Evolutionary conservation across 345 rosid genomes (phyloP).

Genomic region (Brassica juncea): DNA sequence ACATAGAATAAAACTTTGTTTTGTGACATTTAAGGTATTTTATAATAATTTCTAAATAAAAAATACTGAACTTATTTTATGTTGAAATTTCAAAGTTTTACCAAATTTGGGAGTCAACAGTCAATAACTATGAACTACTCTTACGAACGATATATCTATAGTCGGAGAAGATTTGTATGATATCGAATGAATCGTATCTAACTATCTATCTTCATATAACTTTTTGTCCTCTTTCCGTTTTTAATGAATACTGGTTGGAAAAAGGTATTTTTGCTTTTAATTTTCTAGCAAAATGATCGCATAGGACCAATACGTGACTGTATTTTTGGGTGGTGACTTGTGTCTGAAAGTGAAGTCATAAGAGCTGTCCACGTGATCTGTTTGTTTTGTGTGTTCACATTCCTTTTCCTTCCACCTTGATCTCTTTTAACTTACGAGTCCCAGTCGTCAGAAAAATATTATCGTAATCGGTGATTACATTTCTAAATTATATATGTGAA

Average conservation of each 20-base stretch:
- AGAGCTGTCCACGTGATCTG: constrained; percentile 41
- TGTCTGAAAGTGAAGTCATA: constrained; percentile 36
- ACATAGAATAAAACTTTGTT: neutral
- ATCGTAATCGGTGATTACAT: constrained; percentile 15
- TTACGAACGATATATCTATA: neutral
- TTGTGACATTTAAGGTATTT: neutral
- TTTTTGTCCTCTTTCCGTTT: constrained; percentile 26
- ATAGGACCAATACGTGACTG: constrained; percentile 8
- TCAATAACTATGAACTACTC: neutral
- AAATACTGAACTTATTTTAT: neutral
- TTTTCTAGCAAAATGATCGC: constrained; percentile 1
- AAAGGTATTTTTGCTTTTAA: neutral
- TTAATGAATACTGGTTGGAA: constrained; percentile 14
- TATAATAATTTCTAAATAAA: neutral
- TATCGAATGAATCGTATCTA: neutral
- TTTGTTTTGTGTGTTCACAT: constrained; percentile 33
- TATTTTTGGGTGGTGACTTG: constrained; percentile 26
- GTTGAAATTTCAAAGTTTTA: neutral
- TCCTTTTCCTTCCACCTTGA: constrained; percentile 27
- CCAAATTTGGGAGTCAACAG: constrained; percentile 11
- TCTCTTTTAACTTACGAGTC: neutral
- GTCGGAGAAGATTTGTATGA: neutral
- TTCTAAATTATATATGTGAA: neutral
- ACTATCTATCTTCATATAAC: constrained; percentile 6
- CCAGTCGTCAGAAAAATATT: neutral